phyloP scores from a whole-genome alignment of 2,329 filamentous ascomycete species.

The Trichophaea hybrida region DNA sequence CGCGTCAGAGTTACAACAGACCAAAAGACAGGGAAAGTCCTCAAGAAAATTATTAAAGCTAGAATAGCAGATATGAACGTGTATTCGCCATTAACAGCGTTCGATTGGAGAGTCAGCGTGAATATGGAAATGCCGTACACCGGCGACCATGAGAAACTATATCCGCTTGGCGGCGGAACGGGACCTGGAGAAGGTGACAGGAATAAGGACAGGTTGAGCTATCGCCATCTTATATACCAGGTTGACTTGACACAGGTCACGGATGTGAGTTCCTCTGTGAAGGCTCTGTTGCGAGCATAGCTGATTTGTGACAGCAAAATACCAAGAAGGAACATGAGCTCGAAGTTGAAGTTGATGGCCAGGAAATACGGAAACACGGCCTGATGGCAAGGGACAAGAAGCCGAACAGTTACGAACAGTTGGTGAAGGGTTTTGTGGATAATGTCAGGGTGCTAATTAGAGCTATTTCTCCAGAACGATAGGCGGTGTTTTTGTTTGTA shows the following conservation, averaged over 20 bases:
- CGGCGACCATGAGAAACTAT: conserved; percentile 45
- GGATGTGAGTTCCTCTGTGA: conserved; percentile 27
- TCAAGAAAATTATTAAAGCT: conserved; percentile 80
- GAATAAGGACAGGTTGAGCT: conserved; percentile 81
- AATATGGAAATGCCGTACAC: conserved; percentile 87
- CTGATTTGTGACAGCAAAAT: neutral
- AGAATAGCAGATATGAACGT: conserved; percentile 81
- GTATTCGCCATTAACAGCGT: conserved; percentile 57
- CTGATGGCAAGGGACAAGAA: conserved; percentile 39
- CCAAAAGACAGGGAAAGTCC: conserved; percentile 51
- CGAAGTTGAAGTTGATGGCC: conserved; percentile 59
- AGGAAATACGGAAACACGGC: conserved; percentile 51
- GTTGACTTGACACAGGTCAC: conserved; percentile 82
- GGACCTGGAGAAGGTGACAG: conserved; percentile 41
- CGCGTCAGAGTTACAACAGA: conserved; percentile 65
- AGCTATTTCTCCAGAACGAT: conserved; percentile 17
- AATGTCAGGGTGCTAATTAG: conserved; percentile 50
- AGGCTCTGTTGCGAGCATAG: neutral
- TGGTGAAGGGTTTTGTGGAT: conserved; percentile 61
- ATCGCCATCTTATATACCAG: conserved; percentile 74
- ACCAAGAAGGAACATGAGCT: conserved; percentile 60
- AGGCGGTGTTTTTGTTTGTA: neutral
- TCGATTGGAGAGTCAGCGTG: conserved; percentile 87
- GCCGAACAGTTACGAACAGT: conserved; percentile 47
- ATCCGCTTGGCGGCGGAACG: conserved; percentile 33